These are phyloP conservation scores for Rhodomyrtus psidioides DNA, from an alignment of 441 rosid species.

Conservation along the genomic window DNA sequence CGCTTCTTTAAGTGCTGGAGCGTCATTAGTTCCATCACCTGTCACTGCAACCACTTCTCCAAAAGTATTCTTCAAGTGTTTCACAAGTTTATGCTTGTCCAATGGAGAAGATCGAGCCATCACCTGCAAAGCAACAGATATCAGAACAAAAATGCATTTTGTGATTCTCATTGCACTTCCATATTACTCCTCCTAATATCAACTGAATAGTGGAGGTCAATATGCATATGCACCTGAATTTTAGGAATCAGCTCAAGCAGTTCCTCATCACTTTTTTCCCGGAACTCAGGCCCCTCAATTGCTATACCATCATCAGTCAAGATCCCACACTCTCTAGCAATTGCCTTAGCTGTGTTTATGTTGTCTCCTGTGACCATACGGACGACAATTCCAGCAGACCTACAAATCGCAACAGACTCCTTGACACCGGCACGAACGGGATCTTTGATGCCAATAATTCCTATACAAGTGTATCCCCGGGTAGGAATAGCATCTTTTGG, in stretches of 20 bases:
- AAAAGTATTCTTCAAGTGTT: slow-evolving; percentile 28
- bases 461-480: slow-evolving; percentile 35
- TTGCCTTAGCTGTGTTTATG: slow-evolving; percentile 50
- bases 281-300: slow-evolving; percentile 43
- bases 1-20: slow-evolving; percentile 57
- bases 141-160: neutral
- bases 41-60: slow-evolving; percentile 51
- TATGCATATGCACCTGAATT: slow-evolving; percentile 39
- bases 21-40: slow-evolving; percentile 54
- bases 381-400: slow-evolving; percentile 42
- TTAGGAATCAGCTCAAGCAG: slow-evolving; percentile 33
- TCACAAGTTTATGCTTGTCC: slow-evolving; percentile 52
- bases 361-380: slow-evolving; percentile 55
- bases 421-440: slow-evolving; percentile 47
- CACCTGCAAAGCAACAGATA: slow-evolving; percentile 18
- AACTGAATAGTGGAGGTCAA: neutral
- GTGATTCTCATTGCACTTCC: neutral
- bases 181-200: neutral
- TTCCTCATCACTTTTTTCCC: slow-evolving; percentile 34
- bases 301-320: slow-evolving; percentile 38
- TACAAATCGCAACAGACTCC: slow-evolving; percentile 46
- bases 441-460: slow-evolving; percentile 44
- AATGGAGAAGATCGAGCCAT: slow-evolving; percentile 55
- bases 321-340: slow-evolving; percentile 48
- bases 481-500: slow-evolving; percentile 24